Percentiles rank a stretch among this genome's conserved stretches.
These are phyloP conservation scores for Malus hybrid DNA, from an alignment of 331 rosid species.

Conservation along the genomic window DNA sequence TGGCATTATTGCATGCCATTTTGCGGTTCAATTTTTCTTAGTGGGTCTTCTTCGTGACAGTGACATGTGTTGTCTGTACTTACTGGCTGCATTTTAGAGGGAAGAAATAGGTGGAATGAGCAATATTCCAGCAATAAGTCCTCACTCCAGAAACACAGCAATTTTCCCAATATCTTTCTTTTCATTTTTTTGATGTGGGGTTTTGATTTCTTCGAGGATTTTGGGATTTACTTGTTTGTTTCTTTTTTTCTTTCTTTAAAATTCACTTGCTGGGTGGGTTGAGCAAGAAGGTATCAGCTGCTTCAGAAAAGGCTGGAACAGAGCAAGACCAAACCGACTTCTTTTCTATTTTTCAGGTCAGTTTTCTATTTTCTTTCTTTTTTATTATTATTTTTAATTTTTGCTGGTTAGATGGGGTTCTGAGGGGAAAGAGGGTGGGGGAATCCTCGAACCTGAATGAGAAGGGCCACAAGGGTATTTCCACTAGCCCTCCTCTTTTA, in stretches of 20 bases:
- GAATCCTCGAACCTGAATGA: no score
- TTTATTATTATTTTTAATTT: background rate
- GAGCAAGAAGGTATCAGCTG: background rate
- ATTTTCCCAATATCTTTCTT: background rate
- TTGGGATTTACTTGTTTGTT: background rate
- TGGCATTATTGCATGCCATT: no score
- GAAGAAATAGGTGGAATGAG: background rate
- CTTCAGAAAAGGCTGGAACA: background rate
- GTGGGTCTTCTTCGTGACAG: no score
- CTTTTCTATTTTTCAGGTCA: constrained; percentile 10
- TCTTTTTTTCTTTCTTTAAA: background rate
- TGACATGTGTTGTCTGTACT: no score
- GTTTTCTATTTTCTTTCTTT: background rate
- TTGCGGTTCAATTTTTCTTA: no score
- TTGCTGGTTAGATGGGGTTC: background rate
- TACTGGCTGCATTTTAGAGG: background rate
- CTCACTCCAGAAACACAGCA: background rate
- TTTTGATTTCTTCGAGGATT: background rate
- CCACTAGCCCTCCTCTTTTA: no score
- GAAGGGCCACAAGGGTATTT: no score
- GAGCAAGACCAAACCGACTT: background rate
- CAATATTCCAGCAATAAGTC: background rate
- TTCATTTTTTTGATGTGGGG: background rate
- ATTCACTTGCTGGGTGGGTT: constrained; percentile 2
- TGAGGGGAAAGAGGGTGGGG: no score